Percentiles rank a stretch among this genome's conserved stretches.
These are phyloP conservation scores for Ustilago esculenta DNA, from an alignment of 1,284 basidiomycete genomes.

Conservation along the genomic window DNA sequence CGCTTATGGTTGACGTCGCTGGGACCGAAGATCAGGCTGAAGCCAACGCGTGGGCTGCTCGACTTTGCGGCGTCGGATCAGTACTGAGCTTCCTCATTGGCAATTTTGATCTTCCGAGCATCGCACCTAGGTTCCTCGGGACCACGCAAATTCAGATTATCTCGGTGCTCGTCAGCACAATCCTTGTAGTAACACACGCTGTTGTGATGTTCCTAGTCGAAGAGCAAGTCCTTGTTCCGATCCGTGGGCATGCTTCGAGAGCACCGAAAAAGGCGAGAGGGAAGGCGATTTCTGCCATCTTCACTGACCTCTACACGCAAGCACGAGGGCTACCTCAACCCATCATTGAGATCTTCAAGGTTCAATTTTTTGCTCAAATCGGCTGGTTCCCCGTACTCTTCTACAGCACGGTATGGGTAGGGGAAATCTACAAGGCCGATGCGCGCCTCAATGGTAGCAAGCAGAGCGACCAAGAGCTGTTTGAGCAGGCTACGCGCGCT, in stretches of 20 bases:
- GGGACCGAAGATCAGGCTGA: constrained; percentile 77
- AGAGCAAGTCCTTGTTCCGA: constrained; percentile 40
- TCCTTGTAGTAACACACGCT: constrained; percentile 53
- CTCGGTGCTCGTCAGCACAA: constrained; percentile 37
- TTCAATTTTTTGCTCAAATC: constrained; percentile 61
- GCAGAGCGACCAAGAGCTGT: constrained; percentile 42
- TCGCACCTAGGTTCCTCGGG: constrained; percentile 30
- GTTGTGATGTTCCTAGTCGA: constrained; percentile 36
- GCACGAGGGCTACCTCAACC: constrained; percentile 39
- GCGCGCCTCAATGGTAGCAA: constrained; percentile 29
- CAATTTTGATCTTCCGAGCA: constrained; percentile 51
- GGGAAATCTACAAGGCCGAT: constrained; percentile 56
- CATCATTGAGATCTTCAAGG: constrained; percentile 54
- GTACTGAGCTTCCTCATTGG: constrained; percentile 63
- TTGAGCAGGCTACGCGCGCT: constrained; percentile 76
- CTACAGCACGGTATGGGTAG: constrained; percentile 61
- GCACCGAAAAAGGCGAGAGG: constrained; percentile 1
- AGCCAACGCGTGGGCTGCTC: constrained; percentile 93
- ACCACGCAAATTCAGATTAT: constrained; percentile 48
- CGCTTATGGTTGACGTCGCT: constrained; percentile 76
- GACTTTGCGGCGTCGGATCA: constrained; percentile 72
- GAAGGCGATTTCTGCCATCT: constrained; percentile 4
- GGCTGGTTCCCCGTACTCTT: constrained; percentile 63
- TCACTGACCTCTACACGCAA: constrained; percentile 37
- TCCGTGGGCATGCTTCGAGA: neutral